These are phyloP conservation scores for Moniliophthora roreri DNA, from an alignment of 1,284 basidiomycete genomes.

Conservation along the genomic window DNA sequence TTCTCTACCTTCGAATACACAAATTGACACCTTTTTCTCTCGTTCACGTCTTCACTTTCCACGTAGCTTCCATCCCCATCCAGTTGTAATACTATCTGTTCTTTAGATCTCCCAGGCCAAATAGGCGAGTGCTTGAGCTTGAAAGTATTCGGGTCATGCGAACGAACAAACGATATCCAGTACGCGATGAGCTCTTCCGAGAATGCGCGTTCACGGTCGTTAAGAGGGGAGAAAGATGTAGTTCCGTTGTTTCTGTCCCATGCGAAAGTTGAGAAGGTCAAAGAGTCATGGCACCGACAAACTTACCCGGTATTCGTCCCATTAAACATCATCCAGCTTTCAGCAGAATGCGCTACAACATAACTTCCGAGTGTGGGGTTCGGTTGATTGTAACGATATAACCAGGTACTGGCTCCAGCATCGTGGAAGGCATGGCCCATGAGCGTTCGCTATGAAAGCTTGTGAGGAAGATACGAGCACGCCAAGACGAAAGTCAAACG, in stretches of 20 bases:
- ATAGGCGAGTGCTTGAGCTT: constrained; percentile 45
- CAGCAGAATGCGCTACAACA: constrained; percentile 47
- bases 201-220: constrained; percentile 42
- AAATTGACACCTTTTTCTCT: constrained; percentile 3
- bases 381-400: constrained; percentile 42
- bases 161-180: constrained; percentile 59
- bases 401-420: constrained; percentile 8
- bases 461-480: not conserved
- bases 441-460: constrained; percentile 38
- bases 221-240: constrained; percentile 37
- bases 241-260: constrained; percentile 45
- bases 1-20: constrained; percentile 3
- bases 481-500: constrained; percentile 19
- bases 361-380: constrained; percentile 37
- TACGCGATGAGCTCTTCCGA: constrained; percentile 56
- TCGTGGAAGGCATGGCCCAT: constrained; percentile 40
- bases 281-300: not conserved
- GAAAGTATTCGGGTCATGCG: constrained; percentile 47
- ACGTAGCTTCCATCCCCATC: constrained; percentile 15
- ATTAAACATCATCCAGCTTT: constrained; percentile 66
- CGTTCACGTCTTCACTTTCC: not conserved
- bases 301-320: constrained; percentile 55
- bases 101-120: constrained; percentile 36
- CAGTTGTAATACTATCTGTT: constrained; percentile 44
- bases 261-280: not conserved